phyloP scores from a whole-genome alignment of 179 eudicot species.

The Drosera spatulata region DNA sequence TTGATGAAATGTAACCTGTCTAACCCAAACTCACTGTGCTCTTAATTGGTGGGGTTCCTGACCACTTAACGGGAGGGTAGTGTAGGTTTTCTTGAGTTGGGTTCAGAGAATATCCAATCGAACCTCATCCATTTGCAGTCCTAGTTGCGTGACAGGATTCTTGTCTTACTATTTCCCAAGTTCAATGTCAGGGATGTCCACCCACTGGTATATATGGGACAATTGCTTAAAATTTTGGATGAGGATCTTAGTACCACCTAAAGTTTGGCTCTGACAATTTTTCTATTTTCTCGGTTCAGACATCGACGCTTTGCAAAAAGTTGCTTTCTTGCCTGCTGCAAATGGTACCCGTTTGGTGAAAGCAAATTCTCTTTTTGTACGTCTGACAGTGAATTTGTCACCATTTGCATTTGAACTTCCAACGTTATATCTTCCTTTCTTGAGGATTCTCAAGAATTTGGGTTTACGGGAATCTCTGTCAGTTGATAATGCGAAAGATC shows the following conservation, averaged over 20 bases:
- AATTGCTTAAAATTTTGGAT: no score
- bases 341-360: constrained; percentile 95
- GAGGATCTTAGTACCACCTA: not conserved
- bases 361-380: constrained; percentile 76
- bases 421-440: constrained; percentile 71
- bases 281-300: constrained; percentile 31
- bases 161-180: no score
- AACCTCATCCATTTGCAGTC: no score
- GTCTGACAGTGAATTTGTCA: constrained; percentile 73
- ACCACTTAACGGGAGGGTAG: no score
- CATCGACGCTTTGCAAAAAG: constrained; percentile 49
- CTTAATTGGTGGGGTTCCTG: no score
- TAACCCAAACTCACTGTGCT: no score
- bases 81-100: no score
- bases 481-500: constrained; percentile 59
- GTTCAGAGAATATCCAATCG: no score
- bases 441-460: constrained; percentile 70
- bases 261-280: not conserved
- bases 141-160: no score
- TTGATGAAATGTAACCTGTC: no score
- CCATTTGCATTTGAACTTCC: constrained; percentile 98
- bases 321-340: constrained; percentile 95
- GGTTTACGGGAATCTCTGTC: constrained; percentile 82
- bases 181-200: no score
- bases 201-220: no score